Conservation (phyloP, 306 rosid species). For the Fragaria iinumae region DNA sequence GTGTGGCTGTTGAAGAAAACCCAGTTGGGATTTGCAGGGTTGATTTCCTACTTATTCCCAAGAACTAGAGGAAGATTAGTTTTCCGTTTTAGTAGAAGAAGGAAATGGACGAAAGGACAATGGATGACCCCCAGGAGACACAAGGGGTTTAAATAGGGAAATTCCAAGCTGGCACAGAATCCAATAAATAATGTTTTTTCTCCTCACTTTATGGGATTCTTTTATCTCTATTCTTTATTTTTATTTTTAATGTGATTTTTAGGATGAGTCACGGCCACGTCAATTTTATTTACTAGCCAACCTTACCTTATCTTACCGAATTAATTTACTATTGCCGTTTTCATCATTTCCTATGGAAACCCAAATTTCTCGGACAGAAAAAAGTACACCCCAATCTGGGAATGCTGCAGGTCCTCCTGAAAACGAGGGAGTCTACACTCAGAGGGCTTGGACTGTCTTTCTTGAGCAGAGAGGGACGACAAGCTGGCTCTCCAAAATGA, state of each 20-base stretch:
- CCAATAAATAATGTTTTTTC: conserved; percentile 29
- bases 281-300: not conserved
- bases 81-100: not conserved
- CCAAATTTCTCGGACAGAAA: not conserved
- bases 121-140: not conserved
- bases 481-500: not conserved
- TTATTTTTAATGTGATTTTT: not conserved
- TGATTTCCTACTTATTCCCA: conserved; percentile 19
- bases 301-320: not conserved
- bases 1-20: not conserved
- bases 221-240: not conserved
- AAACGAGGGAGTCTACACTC: not conserved
- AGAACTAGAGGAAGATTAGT: conserved; percentile 17
- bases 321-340: not conserved
- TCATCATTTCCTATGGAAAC: not conserved
- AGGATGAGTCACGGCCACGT: not conserved
- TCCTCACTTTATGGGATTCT: conserved; percentile 23
- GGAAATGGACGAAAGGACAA: not conserved
- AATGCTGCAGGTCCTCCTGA: not conserved
- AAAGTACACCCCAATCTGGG: not conserved
- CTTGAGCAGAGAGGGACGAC: not conserved
- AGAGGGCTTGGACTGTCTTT: not conserved
- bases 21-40: conserved; percentile 1
- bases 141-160: not conserved
- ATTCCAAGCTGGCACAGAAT: conserved; percentile 33